A percentile compares a stretch with the other conserved stretches of the same genome.
Evolutionary conservation across 2,329 filamentous ascomycete species (phyloP).

Genomic region (Cyanodermella asteris): DNA sequence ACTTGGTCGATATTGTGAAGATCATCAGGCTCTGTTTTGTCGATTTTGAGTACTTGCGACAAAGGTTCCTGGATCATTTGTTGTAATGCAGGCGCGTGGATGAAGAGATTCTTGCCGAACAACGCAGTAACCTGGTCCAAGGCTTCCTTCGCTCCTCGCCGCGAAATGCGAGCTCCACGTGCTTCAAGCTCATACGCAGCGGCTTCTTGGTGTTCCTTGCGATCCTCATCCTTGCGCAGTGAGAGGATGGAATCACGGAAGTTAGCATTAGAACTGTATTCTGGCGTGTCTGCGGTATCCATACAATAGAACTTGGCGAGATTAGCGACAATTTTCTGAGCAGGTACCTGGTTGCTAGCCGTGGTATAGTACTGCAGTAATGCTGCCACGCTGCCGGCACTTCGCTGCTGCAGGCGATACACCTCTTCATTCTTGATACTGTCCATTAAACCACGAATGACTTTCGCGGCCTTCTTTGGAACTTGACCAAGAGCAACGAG

Average conservation of each 20-base stretch:
- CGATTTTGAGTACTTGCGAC: conserved; percentile 50
- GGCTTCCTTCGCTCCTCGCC: conserved; percentile 82
- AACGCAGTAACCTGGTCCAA: conserved; percentile 65
- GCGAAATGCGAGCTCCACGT: conserved; percentile 69
- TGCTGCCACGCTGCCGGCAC: conserved; percentile 60
- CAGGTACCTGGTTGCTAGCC: conserved; percentile 58
- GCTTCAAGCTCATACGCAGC: conserved; percentile 78
- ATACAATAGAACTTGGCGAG: conserved; percentile 94
- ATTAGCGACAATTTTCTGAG: conserved; percentile 90
- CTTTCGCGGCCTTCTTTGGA: conserved; percentile 77
- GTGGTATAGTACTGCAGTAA: conserved; percentile 74
- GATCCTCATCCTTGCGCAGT: conserved; percentile 89
- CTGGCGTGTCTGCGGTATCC: conserved; percentile 90
- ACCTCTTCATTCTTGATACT: conserved; percentile 93
- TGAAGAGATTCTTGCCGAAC: conserved; percentile 58
- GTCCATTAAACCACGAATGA: conserved; percentile 97
- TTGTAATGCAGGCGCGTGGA: conserved; percentile 64
- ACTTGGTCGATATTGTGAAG: conserved; percentile 51
- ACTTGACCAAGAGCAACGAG: conserved; percentile 69
- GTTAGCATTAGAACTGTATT: conserved; percentile 64
- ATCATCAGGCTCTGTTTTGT: conserved; percentile 45
- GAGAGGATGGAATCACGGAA: conserved; percentile 71
- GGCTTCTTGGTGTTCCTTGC: conserved; percentile 77
- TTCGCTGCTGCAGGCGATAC: conserved; percentile 64
- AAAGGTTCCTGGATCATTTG: conserved; percentile 66